Evolutionary conservation across 345 rosid genomes (phyloP).

Genomic region (Arabis hirsuta): DNA sequence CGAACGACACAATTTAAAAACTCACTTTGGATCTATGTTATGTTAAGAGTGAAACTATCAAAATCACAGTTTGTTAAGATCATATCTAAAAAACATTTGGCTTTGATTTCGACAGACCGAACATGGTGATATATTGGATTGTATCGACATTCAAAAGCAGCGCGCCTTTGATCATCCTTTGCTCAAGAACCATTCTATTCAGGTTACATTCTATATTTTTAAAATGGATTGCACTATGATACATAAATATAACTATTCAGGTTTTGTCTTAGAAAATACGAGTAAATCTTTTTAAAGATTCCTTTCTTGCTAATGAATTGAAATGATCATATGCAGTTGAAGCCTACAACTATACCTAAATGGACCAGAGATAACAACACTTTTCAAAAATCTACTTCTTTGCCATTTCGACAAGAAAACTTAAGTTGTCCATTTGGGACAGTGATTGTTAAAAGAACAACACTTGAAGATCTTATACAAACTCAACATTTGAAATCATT

Average conservation of each 20-base stretch:
- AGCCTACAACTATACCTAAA: conserved; percentile 32
- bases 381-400: background rate
- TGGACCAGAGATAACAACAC: conserved; percentile 31
- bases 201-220: conserved; percentile 12
- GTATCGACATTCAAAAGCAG: conserved; percentile 40
- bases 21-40: too few relatives aligned
- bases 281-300: background rate
- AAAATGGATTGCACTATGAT: background rate
- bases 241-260: background rate
- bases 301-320: background rate
- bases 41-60: too few relatives aligned
- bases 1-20: too few relatives aligned
- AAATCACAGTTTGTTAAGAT: background rate
- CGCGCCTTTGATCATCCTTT: conserved; percentile 38
- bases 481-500: conserved; percentile 7
- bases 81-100: background rate
- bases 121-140: conserved; percentile 42
- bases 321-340: conserved; percentile 18
- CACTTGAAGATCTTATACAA: conserved; percentile 31
- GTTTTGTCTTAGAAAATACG: background rate
- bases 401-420: conserved; percentile 11
- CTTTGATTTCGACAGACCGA: conserved; percentile 21
- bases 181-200: conserved; percentile 36
- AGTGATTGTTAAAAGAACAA: background rate
- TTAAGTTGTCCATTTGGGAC: conserved; percentile 7